Evolutionary conservation across 2,329 filamentous ascomycete genomes (phyloP), one percentile per base, ranked within the genome.

Genomic region (Chaetomium strumarium): DNA sequence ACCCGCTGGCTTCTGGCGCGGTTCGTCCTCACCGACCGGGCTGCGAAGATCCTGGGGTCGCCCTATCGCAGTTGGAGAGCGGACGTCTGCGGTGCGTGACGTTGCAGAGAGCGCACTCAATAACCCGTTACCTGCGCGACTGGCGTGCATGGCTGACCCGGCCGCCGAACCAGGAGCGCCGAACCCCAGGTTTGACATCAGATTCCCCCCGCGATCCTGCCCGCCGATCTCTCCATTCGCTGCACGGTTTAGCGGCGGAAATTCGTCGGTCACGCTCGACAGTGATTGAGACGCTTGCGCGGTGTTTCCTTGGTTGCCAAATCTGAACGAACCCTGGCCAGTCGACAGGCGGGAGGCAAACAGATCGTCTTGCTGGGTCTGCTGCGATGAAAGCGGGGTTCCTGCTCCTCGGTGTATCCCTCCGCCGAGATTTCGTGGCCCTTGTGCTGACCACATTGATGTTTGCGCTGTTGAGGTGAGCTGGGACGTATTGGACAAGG

Each of bases 61-160:
- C 30, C 70, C 67, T 40, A 68, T 68, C 64, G 47, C 46, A 54
- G 58, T 55, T 2, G 78, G 75, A 34, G 78, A 75, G 51, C 76
- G 75, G 31, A 64, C 67, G 43, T 83, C 76, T 41, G 70, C 68
- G 34, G 74, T 66, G 49, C 80, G 72, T 52, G 69, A 76, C 56
- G 77, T 84, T 5, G 79, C 80, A 40, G 81, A 82, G n/a, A 85
- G 67, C 3, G 81, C 82, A 62, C 82, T 85, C 42, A 85, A 67
- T 37, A 85, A 70, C 9, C 81, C 81, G 62, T 85, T 85, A 12
- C 77, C 80, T 17, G 66, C 65, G 51, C 79, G 71, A 52, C 69
- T 74, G 38, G 68, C 67, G 51, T 72, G 72, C 48, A 71, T 63
- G 17, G 70, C 57, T 38, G 65, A 63, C 39, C 68, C 65, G 54